Evolutionary conservation across 1,139 yeast genomes (phyloP).

Genomic region (Saccharomyces uvarum): DNA sequence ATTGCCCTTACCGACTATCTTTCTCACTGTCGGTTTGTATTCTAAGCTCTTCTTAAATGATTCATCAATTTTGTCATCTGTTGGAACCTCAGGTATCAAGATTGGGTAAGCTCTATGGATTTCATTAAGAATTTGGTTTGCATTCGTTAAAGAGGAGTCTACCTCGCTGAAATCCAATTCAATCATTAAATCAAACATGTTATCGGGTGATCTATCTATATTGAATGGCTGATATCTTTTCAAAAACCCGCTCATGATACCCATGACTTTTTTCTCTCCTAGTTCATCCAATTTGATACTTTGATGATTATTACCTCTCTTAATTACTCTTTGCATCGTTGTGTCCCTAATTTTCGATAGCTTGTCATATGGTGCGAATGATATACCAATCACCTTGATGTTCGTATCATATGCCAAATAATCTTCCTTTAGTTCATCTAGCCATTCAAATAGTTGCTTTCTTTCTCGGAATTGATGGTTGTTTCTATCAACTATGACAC

Average conservation of each 20-base stretch:
- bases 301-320: slow-evolving; percentile 87
- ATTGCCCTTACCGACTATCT: slow-evolving; percentile 30
- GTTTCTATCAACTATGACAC: slow-evolving; percentile 76
- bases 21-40: slow-evolving; percentile 46
- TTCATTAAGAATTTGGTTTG: slow-evolving; percentile 37
- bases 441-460: slow-evolving; percentile 51
- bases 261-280: slow-evolving; percentile 42
- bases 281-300: slow-evolving; percentile 54
- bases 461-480: slow-evolving; percentile 72
- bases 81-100: slow-evolving; percentile 40
- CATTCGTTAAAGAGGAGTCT: slow-evolving; percentile 49
- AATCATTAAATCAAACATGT: slow-evolving; percentile 55
- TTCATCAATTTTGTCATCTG: slow-evolving; percentile 33
- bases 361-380: slow-evolving; percentile 47
- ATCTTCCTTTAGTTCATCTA: slow-evolving; percentile 37
- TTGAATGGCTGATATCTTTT: slow-evolving; percentile 58
- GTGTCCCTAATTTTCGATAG: slow-evolving; percentile 32
- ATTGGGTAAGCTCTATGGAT: slow-evolving; percentile 42
- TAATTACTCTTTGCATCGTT: slow-evolving; percentile 52
- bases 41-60: slow-evolving; percentile 46
- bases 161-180: slow-evolving; percentile 40
- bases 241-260: slow-evolving; percentile 68
- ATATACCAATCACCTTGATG: slow-evolving; percentile 54
- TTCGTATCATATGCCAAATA: slow-evolving; percentile 35
- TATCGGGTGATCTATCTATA: slow-evolving; percentile 48